Percentiles rank a stretch among this genome's conserved stretches.
These are phyloP conservation scores for Apocynum venetum DNA, from an alignment of 257 asterid species.

Conservation along the genomic window DNA sequence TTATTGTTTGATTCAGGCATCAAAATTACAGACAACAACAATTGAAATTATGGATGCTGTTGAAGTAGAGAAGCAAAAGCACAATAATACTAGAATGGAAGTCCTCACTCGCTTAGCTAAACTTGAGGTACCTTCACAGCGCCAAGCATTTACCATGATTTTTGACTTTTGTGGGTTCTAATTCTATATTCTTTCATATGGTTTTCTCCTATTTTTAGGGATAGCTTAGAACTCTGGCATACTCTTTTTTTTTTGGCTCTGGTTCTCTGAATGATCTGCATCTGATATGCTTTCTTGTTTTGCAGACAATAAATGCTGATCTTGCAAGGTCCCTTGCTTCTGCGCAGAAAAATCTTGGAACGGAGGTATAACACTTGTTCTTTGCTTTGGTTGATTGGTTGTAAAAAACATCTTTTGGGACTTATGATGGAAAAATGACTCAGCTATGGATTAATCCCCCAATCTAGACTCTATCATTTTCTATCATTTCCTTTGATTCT, in stretches of 20 bases:
- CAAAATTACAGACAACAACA: conserved; percentile 81
- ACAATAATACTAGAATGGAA: conserved; percentile 91
- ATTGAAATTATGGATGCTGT: conserved; percentile 97
- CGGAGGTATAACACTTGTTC: conserved; percentile 56
- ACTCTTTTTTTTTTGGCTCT: neutral
- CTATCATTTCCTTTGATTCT: neutral
- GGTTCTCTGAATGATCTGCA: conserved; percentile 6
- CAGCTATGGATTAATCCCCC: neutral
- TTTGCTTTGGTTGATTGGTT: conserved; percentile 1
- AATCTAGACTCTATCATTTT: neutral
- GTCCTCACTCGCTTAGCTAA: conserved; percentile 67
- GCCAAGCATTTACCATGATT: conserved; percentile 13
- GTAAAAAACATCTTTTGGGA: neutral
- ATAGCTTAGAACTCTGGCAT: neutral
- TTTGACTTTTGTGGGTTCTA: conserved; percentile 2
- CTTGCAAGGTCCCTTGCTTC: conserved; percentile 83
- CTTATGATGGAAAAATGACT: neutral
- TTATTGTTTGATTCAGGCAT: conserved; percentile 52
- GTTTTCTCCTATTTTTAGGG: neutral
- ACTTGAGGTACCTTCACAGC: conserved; percentile 55
- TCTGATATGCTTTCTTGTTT: conserved; percentile 20
- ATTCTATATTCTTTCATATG: conserved; percentile 1
- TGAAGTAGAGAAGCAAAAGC: conserved; percentile 91
- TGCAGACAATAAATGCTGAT: conserved; percentile 83
- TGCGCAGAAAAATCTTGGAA: conserved; percentile 71